Conservation (phyloP, 306 rosid genomes). For the Ammopiptanthus mongolicus region DNA sequence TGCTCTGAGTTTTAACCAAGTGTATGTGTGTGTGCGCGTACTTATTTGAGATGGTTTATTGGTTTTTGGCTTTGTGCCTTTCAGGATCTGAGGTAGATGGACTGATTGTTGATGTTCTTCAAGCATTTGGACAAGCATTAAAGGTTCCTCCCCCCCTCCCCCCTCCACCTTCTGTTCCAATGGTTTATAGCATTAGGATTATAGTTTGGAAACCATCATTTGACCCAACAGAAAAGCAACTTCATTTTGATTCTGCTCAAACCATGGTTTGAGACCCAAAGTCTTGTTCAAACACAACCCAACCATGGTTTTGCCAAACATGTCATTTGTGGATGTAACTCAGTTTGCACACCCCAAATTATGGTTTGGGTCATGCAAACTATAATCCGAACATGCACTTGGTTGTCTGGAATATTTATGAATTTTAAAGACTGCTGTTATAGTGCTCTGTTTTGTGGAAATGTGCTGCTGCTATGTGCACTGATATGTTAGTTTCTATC, state of each 20-base stretch:
- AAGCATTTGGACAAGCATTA: conserved; percentile 58
- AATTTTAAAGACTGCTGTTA: neutral
- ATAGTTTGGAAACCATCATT: neutral
- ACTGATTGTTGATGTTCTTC: conserved; percentile 65
- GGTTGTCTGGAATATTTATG: neutral
- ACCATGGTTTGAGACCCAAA: conserved; percentile 3
- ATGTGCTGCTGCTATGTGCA: neutral
- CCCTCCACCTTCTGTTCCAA: neutral
- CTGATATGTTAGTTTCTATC: neutral
- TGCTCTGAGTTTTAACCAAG: conserved; percentile 6
- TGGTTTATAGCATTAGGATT: neutral
- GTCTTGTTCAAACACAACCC: neutral
- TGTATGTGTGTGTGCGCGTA: neutral
- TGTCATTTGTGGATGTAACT: neutral
- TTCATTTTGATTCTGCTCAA: neutral
- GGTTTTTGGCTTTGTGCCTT: conserved; percentile 21
- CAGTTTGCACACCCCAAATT: neutral
- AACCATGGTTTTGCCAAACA: neutral
- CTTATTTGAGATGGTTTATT: conserved; percentile 11
- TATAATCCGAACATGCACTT: neutral
- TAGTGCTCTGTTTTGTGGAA: neutral
- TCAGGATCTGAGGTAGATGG: conserved; percentile 60
- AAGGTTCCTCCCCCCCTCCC: conserved; percentile 50
- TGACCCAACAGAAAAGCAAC: neutral
- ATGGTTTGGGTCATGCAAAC: neutral